A percentile compares a stretch with the other conserved stretches of the same genome.
Conservation (phyloP, 2,329 filamentous ascomycete species). For the Fusarium sterilihyphosum region DNA sequence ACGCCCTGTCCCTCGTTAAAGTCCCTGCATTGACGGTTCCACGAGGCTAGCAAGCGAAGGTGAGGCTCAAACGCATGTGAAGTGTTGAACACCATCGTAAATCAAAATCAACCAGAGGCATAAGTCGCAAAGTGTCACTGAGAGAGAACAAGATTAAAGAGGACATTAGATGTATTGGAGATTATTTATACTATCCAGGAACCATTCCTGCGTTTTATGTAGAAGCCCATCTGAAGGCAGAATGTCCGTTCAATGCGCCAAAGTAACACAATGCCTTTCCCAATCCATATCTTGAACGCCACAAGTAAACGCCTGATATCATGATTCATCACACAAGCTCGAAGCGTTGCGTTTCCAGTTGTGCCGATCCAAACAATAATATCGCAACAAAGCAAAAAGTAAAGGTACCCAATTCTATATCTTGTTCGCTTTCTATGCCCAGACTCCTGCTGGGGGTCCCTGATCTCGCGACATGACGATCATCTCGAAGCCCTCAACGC, state of each 20-base stretch:
- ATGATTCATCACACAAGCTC: conserved; percentile 41
- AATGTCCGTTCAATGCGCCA: conserved; percentile 30
- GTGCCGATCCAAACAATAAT: conserved; percentile 23
- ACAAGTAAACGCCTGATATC: conserved; percentile 41
- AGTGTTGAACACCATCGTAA: not conserved
- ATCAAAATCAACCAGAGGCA: not conserved
- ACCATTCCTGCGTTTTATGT: conserved; percentile 26
- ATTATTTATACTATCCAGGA: conserved; percentile 35
- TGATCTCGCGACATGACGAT: conserved; percentile 43
- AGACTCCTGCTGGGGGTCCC: conserved; percentile 39
- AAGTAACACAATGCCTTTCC: conserved; percentile 20
- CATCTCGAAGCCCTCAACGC: conserved; percentile 45
- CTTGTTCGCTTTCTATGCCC: conserved; percentile 23
- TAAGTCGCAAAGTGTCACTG: not conserved
- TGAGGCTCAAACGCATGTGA: not conserved
- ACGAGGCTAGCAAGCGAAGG: not conserved
- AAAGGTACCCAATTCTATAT: not conserved
- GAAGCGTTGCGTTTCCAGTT: conserved; percentile 18
- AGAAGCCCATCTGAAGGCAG: conserved; percentile 16
- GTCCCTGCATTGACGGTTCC: conserved; percentile 26
- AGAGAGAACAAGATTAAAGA: not conserved
- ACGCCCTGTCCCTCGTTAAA: not conserved
- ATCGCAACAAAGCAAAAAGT: conserved; percentile 9
- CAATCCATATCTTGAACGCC: conserved; percentile 28
- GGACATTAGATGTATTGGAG: conserved; percentile 42